Evolutionary conservation across 306 rosid species (phyloP).

Genomic region (Vicia sativa): DNA sequence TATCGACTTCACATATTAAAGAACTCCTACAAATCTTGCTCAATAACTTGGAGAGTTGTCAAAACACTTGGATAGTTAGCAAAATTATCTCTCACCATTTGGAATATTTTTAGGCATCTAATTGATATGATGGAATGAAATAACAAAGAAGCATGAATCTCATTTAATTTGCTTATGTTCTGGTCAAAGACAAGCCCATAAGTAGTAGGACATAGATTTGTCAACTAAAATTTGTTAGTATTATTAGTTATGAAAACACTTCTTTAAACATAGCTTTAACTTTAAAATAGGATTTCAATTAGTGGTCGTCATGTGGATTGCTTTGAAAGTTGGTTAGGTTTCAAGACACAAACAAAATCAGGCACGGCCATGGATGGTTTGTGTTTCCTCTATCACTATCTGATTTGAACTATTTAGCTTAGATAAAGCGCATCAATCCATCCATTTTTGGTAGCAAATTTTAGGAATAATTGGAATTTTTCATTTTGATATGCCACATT

Average conservation of each 20-base stretch:
- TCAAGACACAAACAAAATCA: conserved; percentile 37
- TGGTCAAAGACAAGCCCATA: conserved; percentile 42
- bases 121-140: conserved; percentile 1
- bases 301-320: conserved; percentile 51
- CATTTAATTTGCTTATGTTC: not conserved
- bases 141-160: not conserved
- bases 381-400: conserved; percentile 49
- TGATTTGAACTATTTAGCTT: conserved; percentile 44
- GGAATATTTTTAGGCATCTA: not conserved
- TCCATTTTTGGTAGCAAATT: not conserved
- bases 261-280: conserved; percentile 5
- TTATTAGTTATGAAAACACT: conserved; percentile 19
- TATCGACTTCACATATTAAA: not conserved
- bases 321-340: conserved; percentile 42
- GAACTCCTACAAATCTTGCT: not conserved
- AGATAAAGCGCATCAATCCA: conserved; percentile 6
- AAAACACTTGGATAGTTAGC: conserved; percentile 30
- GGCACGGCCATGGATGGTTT: conserved; percentile 36
- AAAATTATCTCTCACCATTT: conserved; percentile 25
- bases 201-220: conserved; percentile 40
- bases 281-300: conserved; percentile 30
- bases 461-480: not conserved
- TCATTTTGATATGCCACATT: not conserved
- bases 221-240: conserved; percentile 35
- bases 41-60: not conserved